phyloP scores from a whole-genome alignment of 371 early-diverging fungal genomes.

The Zychaea mexicana region DNA sequence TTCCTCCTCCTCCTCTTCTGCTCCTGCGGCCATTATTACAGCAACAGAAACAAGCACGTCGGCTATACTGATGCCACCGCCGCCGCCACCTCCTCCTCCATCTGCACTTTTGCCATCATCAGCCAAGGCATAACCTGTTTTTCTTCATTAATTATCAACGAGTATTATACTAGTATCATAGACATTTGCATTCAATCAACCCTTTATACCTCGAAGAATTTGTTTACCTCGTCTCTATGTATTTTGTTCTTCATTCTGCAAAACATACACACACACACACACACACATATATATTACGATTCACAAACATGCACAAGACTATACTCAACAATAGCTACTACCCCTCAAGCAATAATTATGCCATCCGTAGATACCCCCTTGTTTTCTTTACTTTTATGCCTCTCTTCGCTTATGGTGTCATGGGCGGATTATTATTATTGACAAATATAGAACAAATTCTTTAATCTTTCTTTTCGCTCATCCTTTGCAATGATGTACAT shows the following conservation, averaged over 20 bases:
- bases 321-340: not conserved
- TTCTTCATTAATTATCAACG: not conserved
- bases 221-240: not conserved
- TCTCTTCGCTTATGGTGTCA: conserved; percentile 7
- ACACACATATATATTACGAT: not conserved
- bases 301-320: not conserved
- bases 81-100: not conserved
- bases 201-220: not conserved
- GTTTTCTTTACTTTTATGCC: not conserved
- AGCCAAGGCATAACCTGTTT: conserved; percentile 1
- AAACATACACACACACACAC: not conserved
- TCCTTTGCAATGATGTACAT: no score
- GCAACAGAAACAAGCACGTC: not conserved
- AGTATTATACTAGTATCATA: not conserved
- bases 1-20: not conserved
- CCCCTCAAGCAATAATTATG: not conserved
- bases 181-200: not conserved
- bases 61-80: not conserved
- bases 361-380: conserved; percentile 4
- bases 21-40: not conserved
- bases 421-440: not conserved
- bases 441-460: not conserved
- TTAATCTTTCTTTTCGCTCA: no score
- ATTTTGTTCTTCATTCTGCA: not conserved
- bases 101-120: not conserved